phyloP scores from a whole-genome alignment of 75 land plant species.

The Adiantum capillusveneris region DNA sequence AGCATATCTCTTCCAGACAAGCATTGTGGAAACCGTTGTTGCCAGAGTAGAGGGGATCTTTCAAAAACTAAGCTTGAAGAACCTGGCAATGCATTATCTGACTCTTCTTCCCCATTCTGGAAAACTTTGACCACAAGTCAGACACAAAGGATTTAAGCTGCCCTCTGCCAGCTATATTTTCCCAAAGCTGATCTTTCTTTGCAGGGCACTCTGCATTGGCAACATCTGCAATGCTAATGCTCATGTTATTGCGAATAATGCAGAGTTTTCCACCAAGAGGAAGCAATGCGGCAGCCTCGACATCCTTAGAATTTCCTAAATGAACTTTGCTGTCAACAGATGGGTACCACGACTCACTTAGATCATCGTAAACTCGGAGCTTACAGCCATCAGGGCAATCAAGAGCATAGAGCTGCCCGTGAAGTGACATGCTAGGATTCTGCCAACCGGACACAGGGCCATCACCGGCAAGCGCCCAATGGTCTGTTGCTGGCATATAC shows the following conservation, averaged over 20 bases:
- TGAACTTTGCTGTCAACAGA: conserved; percentile 56
- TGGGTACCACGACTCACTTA: conserved; percentile 63
- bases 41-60: too few species aligned
- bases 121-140: conserved; percentile 74
- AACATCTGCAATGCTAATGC: conserved; percentile 57
- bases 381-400: conserved; percentile 72
- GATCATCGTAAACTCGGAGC: conserved; percentile 49
- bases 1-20: too few species aligned
- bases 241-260: conserved; percentile 69
- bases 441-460: conserved; percentile 68
- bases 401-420: conserved; percentile 62
- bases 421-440: conserved; percentile 42
- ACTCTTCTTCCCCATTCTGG: conserved; percentile 58
- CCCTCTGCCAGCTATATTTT: conserved; percentile 76
- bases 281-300: conserved; percentile 64
- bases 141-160: conserved; percentile 69
- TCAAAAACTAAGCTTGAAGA: conserved; percentile 43
- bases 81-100: conserved; percentile 91
- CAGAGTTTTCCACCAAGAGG: conserved; percentile 56
- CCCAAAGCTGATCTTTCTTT: conserved; percentile 57
- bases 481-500: conserved; percentile 47
- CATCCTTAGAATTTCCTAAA: conserved; percentile 57
- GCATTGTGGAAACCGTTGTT: too few species aligned
- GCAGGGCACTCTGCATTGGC: conserved; percentile 7
- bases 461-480: conserved; percentile 44